These are phyloP conservation scores for Taphrina flavorubra DNA, from an alignment of 1,139 yeast genomes.

Conservation along the genomic window DNA sequence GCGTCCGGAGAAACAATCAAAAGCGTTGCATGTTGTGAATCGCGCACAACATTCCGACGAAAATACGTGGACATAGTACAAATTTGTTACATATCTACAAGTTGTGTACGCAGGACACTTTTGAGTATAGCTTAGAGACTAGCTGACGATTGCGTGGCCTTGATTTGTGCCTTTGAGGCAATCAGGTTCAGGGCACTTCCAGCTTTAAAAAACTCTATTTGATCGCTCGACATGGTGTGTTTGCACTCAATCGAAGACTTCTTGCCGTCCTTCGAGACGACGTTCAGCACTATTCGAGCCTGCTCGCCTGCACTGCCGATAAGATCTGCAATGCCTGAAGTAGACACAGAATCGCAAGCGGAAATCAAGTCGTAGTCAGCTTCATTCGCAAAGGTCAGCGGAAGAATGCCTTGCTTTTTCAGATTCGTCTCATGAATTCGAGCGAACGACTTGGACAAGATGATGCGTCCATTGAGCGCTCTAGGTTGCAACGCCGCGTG, in stretches of 20 bases:
- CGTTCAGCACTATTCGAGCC: constrained; percentile 69
- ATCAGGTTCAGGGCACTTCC: constrained; percentile 96
- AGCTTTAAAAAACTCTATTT: constrained; percentile 91
- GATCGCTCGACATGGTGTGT: constrained; percentile 97
- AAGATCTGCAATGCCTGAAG: constrained; percentile 78
- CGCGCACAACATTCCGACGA: no score
- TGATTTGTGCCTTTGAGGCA: constrained; percentile 58
- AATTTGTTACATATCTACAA: background rate
- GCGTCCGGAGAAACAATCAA: no score
- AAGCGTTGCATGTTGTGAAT: no score
- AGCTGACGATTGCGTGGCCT: constrained; percentile 21
- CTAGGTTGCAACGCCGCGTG: constrained; percentile 97
- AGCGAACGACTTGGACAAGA: constrained; percentile 93
- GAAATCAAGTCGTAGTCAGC: constrained; percentile 80
- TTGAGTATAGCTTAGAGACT: background rate
- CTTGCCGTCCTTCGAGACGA: constrained; percentile 77
- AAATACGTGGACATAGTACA: background rate
- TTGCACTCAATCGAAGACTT: constrained; percentile 72
- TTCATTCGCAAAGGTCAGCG: constrained; percentile 87
- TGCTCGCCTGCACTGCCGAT: constrained; percentile 70
- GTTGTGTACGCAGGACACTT: background rate
- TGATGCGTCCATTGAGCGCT: constrained; percentile 86
- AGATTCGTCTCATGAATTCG: constrained; percentile 91
- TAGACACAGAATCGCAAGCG: constrained; percentile 78
- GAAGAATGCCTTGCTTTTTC: constrained; percentile 96